phyloP scores from a whole-genome alignment of 208 protist species.

The Sergeia podlipaevii region DNA sequence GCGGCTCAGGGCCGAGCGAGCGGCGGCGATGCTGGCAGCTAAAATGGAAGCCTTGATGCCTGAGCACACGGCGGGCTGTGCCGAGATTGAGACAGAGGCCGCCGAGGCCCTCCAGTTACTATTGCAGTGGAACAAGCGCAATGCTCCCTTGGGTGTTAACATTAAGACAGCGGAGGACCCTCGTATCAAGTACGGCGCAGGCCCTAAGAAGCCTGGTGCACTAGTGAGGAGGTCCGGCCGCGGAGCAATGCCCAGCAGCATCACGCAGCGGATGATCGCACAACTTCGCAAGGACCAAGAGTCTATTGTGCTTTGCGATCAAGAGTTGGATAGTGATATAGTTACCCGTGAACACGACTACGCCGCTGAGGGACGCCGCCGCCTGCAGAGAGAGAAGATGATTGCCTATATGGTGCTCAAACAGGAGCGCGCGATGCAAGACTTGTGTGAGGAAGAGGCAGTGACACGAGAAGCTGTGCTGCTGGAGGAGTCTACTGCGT shows the following conservation, averaged over 20 bases:
- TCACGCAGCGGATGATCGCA: no score
- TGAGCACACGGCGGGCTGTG: slow-evolving; percentile 18
- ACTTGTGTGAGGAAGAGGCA: slow-evolving; percentile 20
- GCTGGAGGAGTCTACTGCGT: slow-evolving; percentile 27
- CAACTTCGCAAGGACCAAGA: no score
- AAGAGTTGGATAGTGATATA: background rate
- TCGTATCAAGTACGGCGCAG: slow-evolving; percentile 13
- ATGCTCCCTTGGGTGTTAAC: slow-evolving; percentile 47
- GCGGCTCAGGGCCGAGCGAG: slow-evolving; percentile 26
- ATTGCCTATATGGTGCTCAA: slow-evolving; percentile 17
- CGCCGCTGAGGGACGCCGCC: slow-evolving; percentile 33
- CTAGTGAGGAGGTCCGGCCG: no score
- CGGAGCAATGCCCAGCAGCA: no score
- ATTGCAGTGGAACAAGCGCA: slow-evolving; percentile 43
- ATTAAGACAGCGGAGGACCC: slow-evolving; percentile 20
- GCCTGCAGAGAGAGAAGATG: slow-evolving; percentile 24
- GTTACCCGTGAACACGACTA: background rate
- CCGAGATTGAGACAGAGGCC: slow-evolving; percentile 36
- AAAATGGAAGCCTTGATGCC: slow-evolving; percentile 37
- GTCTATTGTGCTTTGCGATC: no score
- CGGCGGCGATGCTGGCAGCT: slow-evolving; percentile 21
- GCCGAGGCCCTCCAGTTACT: slow-evolving; percentile 18
- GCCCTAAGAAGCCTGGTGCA: no score
- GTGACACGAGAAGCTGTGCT: slow-evolving; percentile 29
- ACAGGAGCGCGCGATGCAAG: slow-evolving; percentile 5